Conservation (phyloP, 164 flowering plant genomes). For the Tetracentron sinense region DNA sequence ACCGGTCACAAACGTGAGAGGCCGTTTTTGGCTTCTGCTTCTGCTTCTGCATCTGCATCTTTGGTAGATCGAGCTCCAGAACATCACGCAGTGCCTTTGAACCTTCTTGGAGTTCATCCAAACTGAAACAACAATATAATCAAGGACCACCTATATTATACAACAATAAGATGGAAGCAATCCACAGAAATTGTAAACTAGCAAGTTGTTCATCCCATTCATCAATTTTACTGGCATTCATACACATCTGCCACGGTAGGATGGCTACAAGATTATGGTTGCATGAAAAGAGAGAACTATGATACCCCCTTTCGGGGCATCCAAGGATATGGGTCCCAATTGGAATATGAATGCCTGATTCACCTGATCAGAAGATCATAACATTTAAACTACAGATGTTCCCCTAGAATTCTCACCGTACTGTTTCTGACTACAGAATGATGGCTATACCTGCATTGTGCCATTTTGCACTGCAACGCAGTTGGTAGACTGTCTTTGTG, state of each 20-base stretch:
- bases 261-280: not conserved
- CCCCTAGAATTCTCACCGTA: not conserved
- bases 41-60: slow-evolving; percentile 56
- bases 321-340: not conserved
- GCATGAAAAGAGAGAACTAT: not conserved
- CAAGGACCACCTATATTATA: not conserved
- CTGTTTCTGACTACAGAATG: not conserved
- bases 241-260: not conserved
- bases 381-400: not conserved
- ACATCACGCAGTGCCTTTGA: slow-evolving; percentile 69
- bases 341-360: too few relatives aligned
- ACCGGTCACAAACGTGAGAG: slow-evolving; percentile 62
- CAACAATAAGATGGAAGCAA: not conserved
- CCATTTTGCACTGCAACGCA: not conserved
- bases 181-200: not conserved
- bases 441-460: not conserved
- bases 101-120: slow-evolving; percentile 78
- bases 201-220: not conserved
- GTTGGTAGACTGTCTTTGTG: not conserved
- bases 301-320: not conserved
- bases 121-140: slow-evolving; percentile 35
- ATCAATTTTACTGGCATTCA: not conserved
- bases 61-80: slow-evolving; percentile 67
- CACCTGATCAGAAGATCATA: not conserved
- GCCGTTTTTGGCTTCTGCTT: slow-evolving; percentile 37